Percentiles rank a stretch among this genome's conserved stretches.
phyloP scores from a whole-genome alignment of 805 yeast genomes.

The Komagataella kurtzmanii region DNA sequence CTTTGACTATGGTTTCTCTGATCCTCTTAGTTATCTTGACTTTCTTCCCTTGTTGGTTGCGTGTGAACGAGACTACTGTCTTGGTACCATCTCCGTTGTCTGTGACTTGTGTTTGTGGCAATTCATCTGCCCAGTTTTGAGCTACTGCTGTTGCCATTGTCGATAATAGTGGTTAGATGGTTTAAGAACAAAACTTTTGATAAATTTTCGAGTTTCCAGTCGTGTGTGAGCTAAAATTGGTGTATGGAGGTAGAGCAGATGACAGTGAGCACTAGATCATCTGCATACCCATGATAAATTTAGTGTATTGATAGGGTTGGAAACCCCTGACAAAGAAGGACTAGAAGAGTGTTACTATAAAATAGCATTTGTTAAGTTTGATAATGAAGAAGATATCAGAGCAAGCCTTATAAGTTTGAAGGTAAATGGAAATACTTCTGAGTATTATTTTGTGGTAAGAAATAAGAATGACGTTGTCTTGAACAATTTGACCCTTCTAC shows the following conservation, averaged over 20 bases:
- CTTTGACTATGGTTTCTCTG: constrained; percentile 62
- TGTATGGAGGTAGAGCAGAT: neutral
- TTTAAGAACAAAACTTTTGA: neutral
- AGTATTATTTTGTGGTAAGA: too few relatives aligned
- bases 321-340: too few relatives aligned
- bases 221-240: neutral
- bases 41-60: constrained; percentile 69
- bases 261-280: too few relatives aligned
- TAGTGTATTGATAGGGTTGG: too few relatives aligned
- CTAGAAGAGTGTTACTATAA: too few relatives aligned
- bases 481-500: too few relatives aligned
- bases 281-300: too few relatives aligned
- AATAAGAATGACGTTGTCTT: too few relatives aligned
- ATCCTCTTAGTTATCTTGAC: constrained; percentile 81
- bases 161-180: neutral
- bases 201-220: neutral
- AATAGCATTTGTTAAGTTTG: too few relatives aligned
- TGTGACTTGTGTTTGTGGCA: constrained; percentile 62
- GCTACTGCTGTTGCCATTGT: constrained; percentile 18
- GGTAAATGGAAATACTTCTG: too few relatives aligned
- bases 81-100: constrained; percentile 81
- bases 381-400: too few relatives aligned
- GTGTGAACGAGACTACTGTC: constrained; percentile 67
- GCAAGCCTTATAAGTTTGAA: too few relatives aligned
- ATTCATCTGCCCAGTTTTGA: constrained; percentile 53